Conservation (phyloP, 805 yeast genomes). For the Saccharomycopsis microspora region DNA sequence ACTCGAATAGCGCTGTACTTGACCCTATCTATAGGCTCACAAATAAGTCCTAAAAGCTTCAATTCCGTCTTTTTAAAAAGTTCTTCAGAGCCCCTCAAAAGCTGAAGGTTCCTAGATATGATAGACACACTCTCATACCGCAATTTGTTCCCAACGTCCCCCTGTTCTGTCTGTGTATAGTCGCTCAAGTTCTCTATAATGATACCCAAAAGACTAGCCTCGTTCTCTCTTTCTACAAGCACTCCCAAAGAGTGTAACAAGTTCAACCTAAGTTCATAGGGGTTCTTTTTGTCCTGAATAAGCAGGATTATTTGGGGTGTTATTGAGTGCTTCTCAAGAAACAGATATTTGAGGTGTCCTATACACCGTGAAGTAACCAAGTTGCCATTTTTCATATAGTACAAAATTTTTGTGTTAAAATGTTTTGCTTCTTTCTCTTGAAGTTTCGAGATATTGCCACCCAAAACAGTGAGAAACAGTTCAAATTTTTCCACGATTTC, state of each 20-base stretch:
- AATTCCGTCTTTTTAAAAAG: constrained; percentile 19
- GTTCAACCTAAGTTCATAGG: constrained; percentile 20
- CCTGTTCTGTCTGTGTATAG: constrained; percentile 68
- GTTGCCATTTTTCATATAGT: constrained; percentile 30
- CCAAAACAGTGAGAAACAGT: constrained; percentile 17
- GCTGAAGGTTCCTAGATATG: constrained; percentile 22
- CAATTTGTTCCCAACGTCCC: constrained; percentile 83
- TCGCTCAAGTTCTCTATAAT: constrained; percentile 47
- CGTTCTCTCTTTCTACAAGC: not conserved
- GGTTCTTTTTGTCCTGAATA: constrained; percentile 21
- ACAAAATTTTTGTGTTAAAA: constrained; percentile 23
- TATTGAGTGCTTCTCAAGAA: constrained; percentile 15
- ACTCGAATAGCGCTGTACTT: constrained; percentile 27
- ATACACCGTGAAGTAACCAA: constrained; percentile 27
- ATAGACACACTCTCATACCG: constrained; percentile 39
- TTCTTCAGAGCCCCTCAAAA: constrained; percentile 10
- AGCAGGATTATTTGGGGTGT: constrained; percentile 21
- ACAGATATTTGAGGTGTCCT: constrained; percentile 18
- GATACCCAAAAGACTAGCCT: too few relatives aligned
- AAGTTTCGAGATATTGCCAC: constrained; percentile 6
- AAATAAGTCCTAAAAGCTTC: constrained; percentile 42
- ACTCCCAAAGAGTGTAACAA: not conserved
- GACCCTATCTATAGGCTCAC: constrained; percentile 52
- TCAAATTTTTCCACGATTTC: constrained; percentile 23
- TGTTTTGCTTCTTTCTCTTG: not conserved